These are phyloP conservation scores for Arthroderma uncinatum DNA, from an alignment of 2,329 filamentous ascomycete species.

Conservation along the genomic window DNA sequence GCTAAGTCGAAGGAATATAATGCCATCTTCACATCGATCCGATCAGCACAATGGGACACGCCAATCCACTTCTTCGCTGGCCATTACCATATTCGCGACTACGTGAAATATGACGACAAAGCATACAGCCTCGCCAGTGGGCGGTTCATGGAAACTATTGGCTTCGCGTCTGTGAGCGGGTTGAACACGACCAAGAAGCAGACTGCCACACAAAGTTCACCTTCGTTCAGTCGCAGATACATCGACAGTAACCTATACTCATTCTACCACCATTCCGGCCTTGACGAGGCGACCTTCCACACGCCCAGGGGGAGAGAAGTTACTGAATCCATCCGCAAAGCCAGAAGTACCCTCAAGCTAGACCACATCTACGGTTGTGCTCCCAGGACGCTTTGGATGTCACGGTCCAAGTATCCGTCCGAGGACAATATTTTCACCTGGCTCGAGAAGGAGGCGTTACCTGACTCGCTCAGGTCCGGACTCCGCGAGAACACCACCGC, in stretches of 20 bases:
- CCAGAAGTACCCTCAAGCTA: conserved; percentile 58
- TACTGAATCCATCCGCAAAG: conserved; percentile 56
- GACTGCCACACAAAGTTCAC: conserved; percentile 24
- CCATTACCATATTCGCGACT: conserved; percentile 80
- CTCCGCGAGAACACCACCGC: conserved; percentile 48
- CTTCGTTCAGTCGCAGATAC: conserved; percentile 63
- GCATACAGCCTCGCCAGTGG: conserved; percentile 76
- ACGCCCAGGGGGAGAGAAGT: conserved; percentile 65
- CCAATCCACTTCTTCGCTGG: conserved; percentile 90
- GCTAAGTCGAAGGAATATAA: conserved; percentile 70
- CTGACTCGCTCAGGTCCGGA: conserved; percentile 50
- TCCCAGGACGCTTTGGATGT: conserved; percentile 71
- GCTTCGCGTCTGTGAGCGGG: conserved; percentile 79
- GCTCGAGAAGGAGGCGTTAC: conserved; percentile 65
- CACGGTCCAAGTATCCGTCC: conserved; percentile 60
- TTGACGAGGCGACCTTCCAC: conserved; percentile 60
- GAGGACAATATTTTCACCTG: conserved; percentile 69
- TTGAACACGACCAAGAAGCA: conserved; percentile 35
- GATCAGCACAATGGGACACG: conserved; percentile 62
- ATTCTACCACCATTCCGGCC: conserved; percentile 66
- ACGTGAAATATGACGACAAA: conserved; percentile 63
- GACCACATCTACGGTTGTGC: conserved; percentile 73
- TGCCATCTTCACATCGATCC: conserved; percentile 65
- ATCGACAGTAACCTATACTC: conserved; percentile 91
- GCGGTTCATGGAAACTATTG: conserved; percentile 88